Base-by-base conservation (phyloP, 352 stramenopile species). In the Pythium oligandrum region DNA sequence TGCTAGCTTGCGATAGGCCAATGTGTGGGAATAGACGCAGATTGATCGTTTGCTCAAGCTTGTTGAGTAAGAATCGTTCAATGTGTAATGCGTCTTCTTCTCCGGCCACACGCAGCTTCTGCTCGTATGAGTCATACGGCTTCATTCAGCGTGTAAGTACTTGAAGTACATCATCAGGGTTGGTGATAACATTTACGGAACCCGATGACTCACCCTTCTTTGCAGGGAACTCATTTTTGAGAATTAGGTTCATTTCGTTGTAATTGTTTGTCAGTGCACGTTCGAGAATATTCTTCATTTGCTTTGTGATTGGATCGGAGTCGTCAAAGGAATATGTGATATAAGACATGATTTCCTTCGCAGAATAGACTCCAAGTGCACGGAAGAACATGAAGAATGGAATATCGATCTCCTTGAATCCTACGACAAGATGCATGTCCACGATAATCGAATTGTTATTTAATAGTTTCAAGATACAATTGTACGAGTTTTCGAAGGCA, bases 281-380 rank as follows among this genome's bases (percentile, higher is more conserved):
- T 26, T 58, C 51, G 12, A 58, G 51, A 36, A 58, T 51, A 26
- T 45, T 58, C 42, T 51, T 42, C 51, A 58, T 51, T 36, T 44
- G 51, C 43, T 58, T 50, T 11, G 43, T 42, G 38, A 58, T 40
- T 33, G 43, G 42, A 11, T 58, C 40, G 6, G 26, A 46, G 33
- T 51, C 34, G 30, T 58, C 51, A 39, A 58, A 51, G 32, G 51
- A 58, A 58, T 58, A 58, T n/a, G 43, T 51, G 31, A 58, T 58
- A 38, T 51, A 58, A 6, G 42, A 51, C 9, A 58, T 58, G 30
- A 58, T 49, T 4, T 58, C 51, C 31, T 58, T 58, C 3, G 51
- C 51, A 5, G 51, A 51, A 40, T 58, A 58, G 3, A 58, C 35
- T 17, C 51, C 51, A 4, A 58, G 31, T 11, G 51, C 51, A 30